These are phyloP conservation scores for Sordariomycetes sp. DNA, from an alignment of 2,329 filamentous ascomycete genomes.

Conservation along the genomic window DNA sequence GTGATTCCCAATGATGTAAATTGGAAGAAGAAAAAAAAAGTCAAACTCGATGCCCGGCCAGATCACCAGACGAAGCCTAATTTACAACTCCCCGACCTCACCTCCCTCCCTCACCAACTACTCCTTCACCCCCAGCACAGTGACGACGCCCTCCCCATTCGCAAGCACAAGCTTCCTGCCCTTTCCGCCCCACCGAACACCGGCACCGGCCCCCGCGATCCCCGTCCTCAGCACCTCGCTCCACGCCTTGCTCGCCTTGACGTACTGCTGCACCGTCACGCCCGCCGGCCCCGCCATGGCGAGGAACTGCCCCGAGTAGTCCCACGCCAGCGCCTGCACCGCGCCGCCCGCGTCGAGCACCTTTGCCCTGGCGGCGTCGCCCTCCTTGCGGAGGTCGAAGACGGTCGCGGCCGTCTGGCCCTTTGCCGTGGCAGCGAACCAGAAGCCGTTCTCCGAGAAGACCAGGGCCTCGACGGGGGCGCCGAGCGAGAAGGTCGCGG, in stretches of 20 bases:
- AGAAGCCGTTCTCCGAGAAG: slow-evolving; percentile 96
- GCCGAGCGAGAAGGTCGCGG: slow-evolving; percentile 58
- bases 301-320: slow-evolving; percentile 90
- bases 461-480: slow-evolving; percentile 61
- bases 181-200: slow-evolving; percentile 63
- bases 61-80: neutral
- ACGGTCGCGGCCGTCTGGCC: slow-evolving; percentile 68
- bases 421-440: slow-evolving; percentile 75
- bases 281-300: slow-evolving; percentile 70
- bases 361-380: slow-evolving; percentile 69
- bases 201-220: slow-evolving; percentile 55
- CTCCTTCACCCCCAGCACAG: slow-evolving; percentile 48
- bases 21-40: too few relatives aligned
- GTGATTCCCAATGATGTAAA: too few relatives aligned
- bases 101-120: slow-evolving; percentile 9
- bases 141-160: slow-evolving; percentile 62
- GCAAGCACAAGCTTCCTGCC: slow-evolving; percentile 65
- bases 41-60: too few relatives aligned
- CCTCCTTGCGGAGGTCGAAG: slow-evolving; percentile 87
- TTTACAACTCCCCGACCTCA: neutral
- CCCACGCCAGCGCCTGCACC: slow-evolving; percentile 72
- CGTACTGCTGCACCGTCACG: slow-evolving; percentile 79
- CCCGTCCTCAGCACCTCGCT: slow-evolving; percentile 71
- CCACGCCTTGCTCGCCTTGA: slow-evolving; percentile 80
- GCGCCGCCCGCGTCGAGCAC: slow-evolving; percentile 71